Evolutionary conservation across 441 rosid genomes (phyloP).

Genomic region (Brassica balearica): DNA sequence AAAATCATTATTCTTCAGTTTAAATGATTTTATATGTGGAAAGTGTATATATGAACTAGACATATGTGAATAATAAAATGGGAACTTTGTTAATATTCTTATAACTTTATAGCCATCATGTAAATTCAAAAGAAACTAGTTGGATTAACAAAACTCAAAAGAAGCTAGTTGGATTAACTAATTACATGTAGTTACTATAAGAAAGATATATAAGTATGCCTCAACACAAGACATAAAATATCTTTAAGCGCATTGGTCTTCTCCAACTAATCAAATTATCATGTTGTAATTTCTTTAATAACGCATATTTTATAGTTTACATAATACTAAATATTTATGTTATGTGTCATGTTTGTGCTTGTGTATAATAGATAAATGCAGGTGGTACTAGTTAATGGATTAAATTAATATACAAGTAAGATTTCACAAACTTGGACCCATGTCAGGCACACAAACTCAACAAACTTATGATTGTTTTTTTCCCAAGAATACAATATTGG

Average conservation of each 20-base stretch:
- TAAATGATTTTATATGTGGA: background rate
- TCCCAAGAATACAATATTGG: background rate
- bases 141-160: slow-evolving; percentile 3
- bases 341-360: slow-evolving; percentile 4
- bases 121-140: slow-evolving; percentile 8
- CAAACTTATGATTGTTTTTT: slow-evolving; percentile 16
- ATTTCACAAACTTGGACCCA: slow-evolving; percentile 38
- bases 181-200: slow-evolving; percentile 9
- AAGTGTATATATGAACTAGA: background rate
- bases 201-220: slow-evolving; percentile 21
- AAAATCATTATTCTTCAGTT: background rate
- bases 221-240: slow-evolving; percentile 30
- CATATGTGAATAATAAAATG: slow-evolving; percentile 3
- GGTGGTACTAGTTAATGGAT: slow-evolving; percentile 5
- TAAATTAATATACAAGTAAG: background rate
- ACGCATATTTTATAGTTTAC: background rate
- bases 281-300: slow-evolving; percentile 21
- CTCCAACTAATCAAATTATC: slow-evolving; percentile 38
- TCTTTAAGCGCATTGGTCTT: slow-evolving; percentile 29
- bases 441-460: slow-evolving; percentile 38
- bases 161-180: slow-evolving; percentile 20
- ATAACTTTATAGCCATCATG: background rate
- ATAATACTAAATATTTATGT: background rate
- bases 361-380: slow-evolving; percentile 30
- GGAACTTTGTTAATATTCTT: background rate